Conservation (phyloP, 441 rosid genomes). For the Isatis lusitanica region DNA sequence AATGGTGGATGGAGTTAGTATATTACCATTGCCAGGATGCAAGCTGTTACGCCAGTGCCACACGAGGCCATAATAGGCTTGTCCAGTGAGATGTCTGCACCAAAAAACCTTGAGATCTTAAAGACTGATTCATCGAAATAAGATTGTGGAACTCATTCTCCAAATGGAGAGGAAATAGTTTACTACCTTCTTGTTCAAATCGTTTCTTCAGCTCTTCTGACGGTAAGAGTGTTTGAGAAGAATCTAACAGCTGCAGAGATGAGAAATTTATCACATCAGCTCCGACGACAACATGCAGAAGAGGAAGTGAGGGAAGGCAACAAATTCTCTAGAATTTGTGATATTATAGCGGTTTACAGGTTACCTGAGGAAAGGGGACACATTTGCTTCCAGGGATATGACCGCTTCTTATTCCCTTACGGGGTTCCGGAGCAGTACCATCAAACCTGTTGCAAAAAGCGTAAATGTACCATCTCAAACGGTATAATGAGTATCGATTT, state of each 20-base stretch:
- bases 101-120: slow-evolving; percentile 3
- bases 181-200: slow-evolving; percentile 71
- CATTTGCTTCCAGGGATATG: slow-evolving; percentile 96
- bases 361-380: slow-evolving; percentile 73
- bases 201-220: slow-evolving; percentile 73
- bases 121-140: not conserved
- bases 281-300: not conserved
- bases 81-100: slow-evolving; percentile 74
- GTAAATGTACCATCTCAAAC: slow-evolving; percentile 3
- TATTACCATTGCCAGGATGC: slow-evolving; percentile 74
- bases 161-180: slow-evolving; percentile 18
- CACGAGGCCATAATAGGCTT: slow-evolving; percentile 69
- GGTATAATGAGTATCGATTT: not conserved
- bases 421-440: slow-evolving; percentile 82
- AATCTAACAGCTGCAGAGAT: slow-evolving; percentile 69
- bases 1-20: not conserved
- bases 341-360: not conserved
- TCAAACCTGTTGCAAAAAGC: slow-evolving; percentile 61
- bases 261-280: not conserved
- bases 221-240: slow-evolving; percentile 62
- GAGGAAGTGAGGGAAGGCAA: not conserved
- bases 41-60: slow-evolving; percentile 92
- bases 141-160: not conserved
- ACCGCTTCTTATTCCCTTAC: slow-evolving; percentile 87
- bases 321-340: not conserved